Evolutionary conservation across 2,329 filamentous ascomycete species (phyloP).

Genomic region (Emergomyces africanus): DNA sequence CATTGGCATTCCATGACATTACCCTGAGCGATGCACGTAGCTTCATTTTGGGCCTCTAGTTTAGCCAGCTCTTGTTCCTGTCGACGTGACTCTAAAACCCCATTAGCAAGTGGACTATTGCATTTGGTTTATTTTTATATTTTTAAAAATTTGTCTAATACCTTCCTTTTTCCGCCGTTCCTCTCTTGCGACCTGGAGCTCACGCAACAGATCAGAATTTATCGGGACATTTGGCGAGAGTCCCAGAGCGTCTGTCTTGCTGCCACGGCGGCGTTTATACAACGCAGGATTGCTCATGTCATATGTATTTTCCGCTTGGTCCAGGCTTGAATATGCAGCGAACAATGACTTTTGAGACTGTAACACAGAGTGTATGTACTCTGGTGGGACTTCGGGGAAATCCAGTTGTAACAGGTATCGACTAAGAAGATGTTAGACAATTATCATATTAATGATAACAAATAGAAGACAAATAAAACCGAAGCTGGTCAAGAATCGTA

Average conservation of each 20-base stretch:
- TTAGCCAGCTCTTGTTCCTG: slow-evolving; percentile 15
- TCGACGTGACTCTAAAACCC: slow-evolving; percentile 6
- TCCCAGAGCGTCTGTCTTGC: not conserved
- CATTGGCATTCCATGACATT: slow-evolving; percentile 56
- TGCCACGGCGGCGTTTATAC: not conserved
- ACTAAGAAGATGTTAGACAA: slow-evolving; percentile 11
- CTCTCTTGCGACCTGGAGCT: not conserved
- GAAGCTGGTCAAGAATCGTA: not conserved
- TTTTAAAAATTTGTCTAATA: not conserved
- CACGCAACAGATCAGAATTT: not conserved
- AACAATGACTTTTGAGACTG: slow-evolving; percentile 11
- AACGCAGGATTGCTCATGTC: slow-evolving; percentile 4
- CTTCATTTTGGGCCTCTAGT: slow-evolving; percentile 23
- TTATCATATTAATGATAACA: not conserved
- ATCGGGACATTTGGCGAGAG: not conserved
- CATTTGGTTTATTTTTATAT: slow-evolving; percentile 4
- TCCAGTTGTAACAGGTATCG: slow-evolving; percentile 14
- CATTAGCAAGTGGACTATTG: slow-evolving; percentile 15
- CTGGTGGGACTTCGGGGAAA: not conserved
- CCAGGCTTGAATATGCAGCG: slow-evolving; percentile 17
- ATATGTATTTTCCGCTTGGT: slow-evolving; percentile 13
- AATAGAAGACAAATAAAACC: not conserved
- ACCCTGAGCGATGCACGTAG: slow-evolving; percentile 32
- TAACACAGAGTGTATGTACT: not conserved
- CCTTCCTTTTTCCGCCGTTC: not conserved